phyloP scores from a whole-genome alignment of 192 early-diverging fungal genomes.

The Podila minutissima region DNA sequence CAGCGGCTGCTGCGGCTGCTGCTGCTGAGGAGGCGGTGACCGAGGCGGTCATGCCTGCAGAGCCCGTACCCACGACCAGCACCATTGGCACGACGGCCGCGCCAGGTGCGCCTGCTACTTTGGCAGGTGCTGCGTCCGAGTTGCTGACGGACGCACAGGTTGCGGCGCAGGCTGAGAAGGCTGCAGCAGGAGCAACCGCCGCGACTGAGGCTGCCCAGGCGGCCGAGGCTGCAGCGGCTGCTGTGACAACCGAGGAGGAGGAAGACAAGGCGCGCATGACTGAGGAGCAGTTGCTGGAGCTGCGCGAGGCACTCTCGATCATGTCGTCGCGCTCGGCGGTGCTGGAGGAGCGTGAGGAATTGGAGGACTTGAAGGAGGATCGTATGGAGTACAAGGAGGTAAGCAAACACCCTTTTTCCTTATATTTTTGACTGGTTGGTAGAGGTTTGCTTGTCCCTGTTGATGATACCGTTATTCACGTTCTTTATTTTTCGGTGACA shows the following conservation, averaged over 20 bases:
- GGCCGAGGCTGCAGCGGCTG: slow-evolving; percentile 2
- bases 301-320: slow-evolving; percentile 66
- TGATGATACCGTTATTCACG: not conserved
- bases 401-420: too few species aligned
- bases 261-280: slow-evolving; percentile 60
- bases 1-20: slow-evolving; percentile 12
- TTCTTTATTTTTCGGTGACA: not conserved
- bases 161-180: slow-evolving; percentile 32
- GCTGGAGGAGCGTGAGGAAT: slow-evolving; percentile 68
- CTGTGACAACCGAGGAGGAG: slow-evolving; percentile 18
- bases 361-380: slow-evolving; percentile 69
- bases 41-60: slow-evolving; percentile 4
- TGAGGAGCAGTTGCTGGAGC: slow-evolving; percentile 64
- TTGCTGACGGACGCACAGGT: slow-evolving; percentile 47
- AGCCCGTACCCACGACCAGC: slow-evolving; percentile 15
- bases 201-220: slow-evolving; percentile 18
- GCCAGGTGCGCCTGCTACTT: slow-evolving; percentile 31
- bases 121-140: slow-evolving; percentile 24
- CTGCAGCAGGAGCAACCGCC: slow-evolving; percentile 12
- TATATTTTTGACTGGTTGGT: too few species aligned
- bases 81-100: slow-evolving; percentile 24
- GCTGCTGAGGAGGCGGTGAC: not conserved
- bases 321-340: slow-evolving; percentile 66
- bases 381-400: slow-evolving; percentile 73
- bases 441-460: too few species aligned